Conservation (phyloP, 2,329 filamentous ascomycete species). For the Neocatenulostroma microsporum region DNA sequence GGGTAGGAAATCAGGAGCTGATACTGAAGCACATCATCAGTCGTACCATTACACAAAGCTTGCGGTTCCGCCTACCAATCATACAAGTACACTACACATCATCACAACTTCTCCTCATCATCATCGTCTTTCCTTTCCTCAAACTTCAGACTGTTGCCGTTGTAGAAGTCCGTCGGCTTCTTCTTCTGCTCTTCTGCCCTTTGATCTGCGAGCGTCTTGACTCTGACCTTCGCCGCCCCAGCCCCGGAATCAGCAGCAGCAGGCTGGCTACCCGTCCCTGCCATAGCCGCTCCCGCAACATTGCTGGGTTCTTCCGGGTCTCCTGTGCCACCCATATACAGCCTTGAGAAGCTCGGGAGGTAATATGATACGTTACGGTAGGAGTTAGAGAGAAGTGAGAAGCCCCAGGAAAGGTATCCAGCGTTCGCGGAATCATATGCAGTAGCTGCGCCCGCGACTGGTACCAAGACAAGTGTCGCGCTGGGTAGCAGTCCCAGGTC, state of each 20-base stretch:
- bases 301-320: constrained; percentile 14
- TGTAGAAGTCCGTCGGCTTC: constrained; percentile 65
- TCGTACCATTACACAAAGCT: no score
- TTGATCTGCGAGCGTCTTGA: constrained; percentile 42
- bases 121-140: constrained; percentile 46
- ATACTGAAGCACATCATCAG: no score
- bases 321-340: constrained; percentile 22
- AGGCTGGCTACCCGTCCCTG: constrained; percentile 10
- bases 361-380: constrained; percentile 5
- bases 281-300: constrained; percentile 18
- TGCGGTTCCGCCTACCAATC: no score
- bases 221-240: constrained; percentile 28
- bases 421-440: constrained; percentile 13
- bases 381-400: not conserved
- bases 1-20: no score
- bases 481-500: constrained; percentile 69
- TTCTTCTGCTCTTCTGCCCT: constrained; percentile 28
- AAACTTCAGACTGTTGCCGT: constrained; percentile 73
- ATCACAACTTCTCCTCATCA: constrained; percentile 21
- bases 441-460: constrained; percentile 46
- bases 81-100: no score
- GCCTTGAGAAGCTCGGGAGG: constrained; percentile 9
- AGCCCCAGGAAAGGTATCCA: constrained; percentile 4
- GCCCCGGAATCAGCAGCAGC: constrained; percentile 12
- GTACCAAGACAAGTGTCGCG: constrained; percentile 74